These are phyloP conservation scores for Patellaria atrata DNA, from an alignment of 495 filamentous ascomycete species.

Conservation along the genomic window DNA sequence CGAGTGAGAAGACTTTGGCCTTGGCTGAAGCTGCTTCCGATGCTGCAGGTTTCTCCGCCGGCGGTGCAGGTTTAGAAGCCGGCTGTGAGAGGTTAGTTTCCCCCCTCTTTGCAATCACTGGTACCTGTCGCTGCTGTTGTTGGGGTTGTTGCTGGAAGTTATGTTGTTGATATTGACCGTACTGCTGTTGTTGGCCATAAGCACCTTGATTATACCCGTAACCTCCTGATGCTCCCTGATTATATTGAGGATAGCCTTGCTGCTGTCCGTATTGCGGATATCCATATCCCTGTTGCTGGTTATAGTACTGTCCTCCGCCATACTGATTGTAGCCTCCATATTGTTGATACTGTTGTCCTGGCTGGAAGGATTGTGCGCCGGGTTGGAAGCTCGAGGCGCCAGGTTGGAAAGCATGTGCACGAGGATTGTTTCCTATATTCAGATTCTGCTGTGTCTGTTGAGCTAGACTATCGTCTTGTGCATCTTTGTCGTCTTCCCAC, in stretches of 20 bases:
- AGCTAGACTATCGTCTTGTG: constrained; percentile 72
- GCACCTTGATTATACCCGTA: background rate
- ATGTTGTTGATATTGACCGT: constrained; percentile 34
- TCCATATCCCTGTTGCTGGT: constrained; percentile 23
- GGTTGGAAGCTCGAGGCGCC: constrained; percentile 73
- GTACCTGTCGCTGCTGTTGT: constrained; percentile 35
- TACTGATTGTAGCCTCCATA: constrained; percentile 45
- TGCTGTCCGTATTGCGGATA: constrained; percentile 34
- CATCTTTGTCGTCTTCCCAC: constrained; percentile 90
- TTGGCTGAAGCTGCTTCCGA: constrained; percentile 27
- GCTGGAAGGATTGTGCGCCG: constrained; percentile 60
- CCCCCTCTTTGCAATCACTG: constrained; percentile 54
- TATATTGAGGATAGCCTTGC: constrained; percentile 23
- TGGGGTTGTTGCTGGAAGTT: constrained; percentile 33
- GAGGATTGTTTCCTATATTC: constrained; percentile 47
- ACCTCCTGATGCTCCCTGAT: constrained; percentile 26
- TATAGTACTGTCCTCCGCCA: constrained; percentile 34
- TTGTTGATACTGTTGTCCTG: constrained; percentile 46
- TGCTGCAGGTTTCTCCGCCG: constrained; percentile 33
- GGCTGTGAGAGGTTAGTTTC: constrained; percentile 16
- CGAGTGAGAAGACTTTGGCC: too few species aligned
- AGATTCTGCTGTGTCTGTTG: constrained; percentile 64
- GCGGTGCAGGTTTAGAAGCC: constrained; percentile 20
- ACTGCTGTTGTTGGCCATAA: constrained; percentile 6
- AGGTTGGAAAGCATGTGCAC: constrained; percentile 48